These are phyloP conservation scores for Amborella trichopoda DNA, from an alignment of 164 flowering plant species.

Conservation along the genomic window DNA sequence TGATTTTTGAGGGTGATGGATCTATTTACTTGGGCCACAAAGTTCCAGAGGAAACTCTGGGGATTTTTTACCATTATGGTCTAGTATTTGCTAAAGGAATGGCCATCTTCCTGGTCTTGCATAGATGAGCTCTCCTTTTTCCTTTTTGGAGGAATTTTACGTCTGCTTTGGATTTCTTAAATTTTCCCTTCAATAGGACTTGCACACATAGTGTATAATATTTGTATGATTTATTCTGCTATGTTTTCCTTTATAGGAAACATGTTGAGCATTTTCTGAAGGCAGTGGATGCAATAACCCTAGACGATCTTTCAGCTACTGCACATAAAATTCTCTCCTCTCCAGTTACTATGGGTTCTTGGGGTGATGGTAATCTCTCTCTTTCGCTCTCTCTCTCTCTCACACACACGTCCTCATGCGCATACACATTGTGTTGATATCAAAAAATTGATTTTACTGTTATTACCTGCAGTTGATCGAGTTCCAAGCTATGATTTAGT, in stretches of 20 bases:
- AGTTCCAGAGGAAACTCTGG: background rate
- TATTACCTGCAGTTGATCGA: constrained; percentile 29
- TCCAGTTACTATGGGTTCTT: constrained; percentile 74
- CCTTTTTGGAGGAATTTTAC: background rate
- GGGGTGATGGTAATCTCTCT: constrained; percentile 49
- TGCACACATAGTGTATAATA: background rate
- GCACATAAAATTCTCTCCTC: constrained; percentile 46
- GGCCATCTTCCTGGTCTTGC: background rate
- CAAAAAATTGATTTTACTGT: background rate
- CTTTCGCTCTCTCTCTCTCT: background rate
- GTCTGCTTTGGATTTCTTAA: background rate
- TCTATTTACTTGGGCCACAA: background rate
- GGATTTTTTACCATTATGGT: background rate
- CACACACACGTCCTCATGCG: background rate
- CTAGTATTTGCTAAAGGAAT: background rate
- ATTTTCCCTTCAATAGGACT: too few relatives aligned
- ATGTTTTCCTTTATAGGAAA: constrained; percentile 27
- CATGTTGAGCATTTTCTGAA: constrained; percentile 55
- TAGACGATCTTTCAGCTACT: constrained; percentile 33
- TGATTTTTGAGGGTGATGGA: too few relatives aligned
- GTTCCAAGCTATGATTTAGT: constrained; percentile 64
- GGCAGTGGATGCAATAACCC: constrained; percentile 39
- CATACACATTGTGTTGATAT: background rate
- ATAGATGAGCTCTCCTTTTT: background rate
- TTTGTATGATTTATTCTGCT: background rate